Evolutionary conservation across 1,284 basidiomycete species (phyloP).

Genomic region (Sanguinoderma infundibulare): DNA sequence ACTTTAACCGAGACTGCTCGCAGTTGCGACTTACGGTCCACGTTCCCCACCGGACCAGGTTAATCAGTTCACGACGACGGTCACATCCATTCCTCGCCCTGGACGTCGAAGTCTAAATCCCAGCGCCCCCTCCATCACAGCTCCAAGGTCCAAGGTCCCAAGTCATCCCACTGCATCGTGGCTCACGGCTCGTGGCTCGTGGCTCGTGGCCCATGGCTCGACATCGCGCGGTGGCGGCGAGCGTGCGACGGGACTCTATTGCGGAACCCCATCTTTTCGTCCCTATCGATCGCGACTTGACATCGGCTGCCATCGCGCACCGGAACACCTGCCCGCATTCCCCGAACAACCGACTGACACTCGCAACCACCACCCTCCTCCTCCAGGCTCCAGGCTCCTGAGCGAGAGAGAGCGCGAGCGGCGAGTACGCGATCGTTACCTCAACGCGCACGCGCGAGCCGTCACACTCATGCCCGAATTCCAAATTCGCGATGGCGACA

Average conservation of each 20-base stretch:
- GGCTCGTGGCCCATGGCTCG: neutral
- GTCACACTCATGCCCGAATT: neutral
- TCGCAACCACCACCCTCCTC: no score
- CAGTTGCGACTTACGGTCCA: no score
- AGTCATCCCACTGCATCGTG: neutral
- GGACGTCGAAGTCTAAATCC: neutral
- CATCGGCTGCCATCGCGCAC: neutral
- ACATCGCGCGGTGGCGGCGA: neutral
- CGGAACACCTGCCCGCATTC: slow-evolving; percentile 3
- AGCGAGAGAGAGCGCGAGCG: no score
- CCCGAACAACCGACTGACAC: neutral
- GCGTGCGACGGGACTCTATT: neutral
- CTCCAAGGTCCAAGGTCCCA: no score
- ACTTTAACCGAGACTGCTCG: neutral
- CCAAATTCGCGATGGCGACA: no score
- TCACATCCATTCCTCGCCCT: neutral
- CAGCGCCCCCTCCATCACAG: no score
- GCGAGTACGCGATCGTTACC: neutral
- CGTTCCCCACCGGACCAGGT: neutral
- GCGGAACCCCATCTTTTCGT: neutral
- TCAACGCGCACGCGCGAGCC: neutral
- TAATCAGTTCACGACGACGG: neutral
- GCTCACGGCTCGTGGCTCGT: neutral
- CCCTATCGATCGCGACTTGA: neutral
- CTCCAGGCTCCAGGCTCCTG: no score